Evolutionary conservation across 2,329 filamentous ascomycete species (phyloP).

Genomic region (Epichloe gansuensis): DNA sequence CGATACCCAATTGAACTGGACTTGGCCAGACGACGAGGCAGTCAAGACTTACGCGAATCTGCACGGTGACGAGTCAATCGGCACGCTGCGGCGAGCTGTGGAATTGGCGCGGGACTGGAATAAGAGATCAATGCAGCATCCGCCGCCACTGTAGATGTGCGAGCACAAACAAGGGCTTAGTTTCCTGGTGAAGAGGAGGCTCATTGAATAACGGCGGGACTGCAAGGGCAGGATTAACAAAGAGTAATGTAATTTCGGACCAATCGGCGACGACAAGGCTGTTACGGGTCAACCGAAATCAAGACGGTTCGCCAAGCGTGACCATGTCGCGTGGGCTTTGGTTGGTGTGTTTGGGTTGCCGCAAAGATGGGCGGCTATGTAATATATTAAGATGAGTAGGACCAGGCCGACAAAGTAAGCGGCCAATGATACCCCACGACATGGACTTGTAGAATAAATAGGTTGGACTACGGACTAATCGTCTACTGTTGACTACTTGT

Average conservation of each 20-base stretch:
- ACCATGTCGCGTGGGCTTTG: background rate
- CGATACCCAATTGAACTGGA: slow-evolving; percentile 14
- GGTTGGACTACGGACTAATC: too few relatives aligned
- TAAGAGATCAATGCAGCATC: background rate
- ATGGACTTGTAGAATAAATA: background rate
- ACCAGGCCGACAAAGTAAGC: background rate
- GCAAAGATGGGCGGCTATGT: background rate
- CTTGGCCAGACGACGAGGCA: slow-evolving; percentile 28
- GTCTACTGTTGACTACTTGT: too few relatives aligned
- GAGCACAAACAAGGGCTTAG: background rate
- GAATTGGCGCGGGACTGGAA: slow-evolving; percentile 9
- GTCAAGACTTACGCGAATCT: slow-evolving; percentile 22
- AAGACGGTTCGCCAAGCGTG: background rate
- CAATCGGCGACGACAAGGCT: background rate
- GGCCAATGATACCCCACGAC: slow-evolving; percentile 2
- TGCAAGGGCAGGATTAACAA: too few relatives aligned
- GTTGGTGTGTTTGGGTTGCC: background rate
- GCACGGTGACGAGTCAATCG: slow-evolving; percentile 14
- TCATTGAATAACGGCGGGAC: too few relatives aligned
- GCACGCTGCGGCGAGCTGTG: slow-evolving; percentile 15
- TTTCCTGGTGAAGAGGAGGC: background rate
- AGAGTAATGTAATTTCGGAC: too few relatives aligned
- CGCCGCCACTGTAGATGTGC: background rate
- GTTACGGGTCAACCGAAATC: background rate
- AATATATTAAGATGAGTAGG: background rate